phyloP scores from a whole-genome alignment of 108 stramenopile genomes.

The Epithemia pelagica region DNA sequence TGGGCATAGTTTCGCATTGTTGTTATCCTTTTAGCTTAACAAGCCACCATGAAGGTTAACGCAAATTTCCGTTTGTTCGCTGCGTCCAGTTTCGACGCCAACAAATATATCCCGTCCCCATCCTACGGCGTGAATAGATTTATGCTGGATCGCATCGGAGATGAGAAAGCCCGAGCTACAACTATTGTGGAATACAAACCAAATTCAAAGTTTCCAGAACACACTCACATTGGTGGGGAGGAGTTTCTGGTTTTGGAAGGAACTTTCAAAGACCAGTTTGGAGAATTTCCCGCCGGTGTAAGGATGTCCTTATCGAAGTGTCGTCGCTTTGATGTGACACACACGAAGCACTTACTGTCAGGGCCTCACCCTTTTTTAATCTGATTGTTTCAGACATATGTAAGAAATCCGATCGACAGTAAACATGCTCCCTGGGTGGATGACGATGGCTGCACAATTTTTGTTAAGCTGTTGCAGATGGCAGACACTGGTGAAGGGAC shows the following conservation, averaged over 20 bases:
- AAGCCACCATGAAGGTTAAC: slow-evolving; percentile 40
- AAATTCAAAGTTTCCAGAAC: slow-evolving; percentile 32
- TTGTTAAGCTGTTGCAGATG: slow-evolving; percentile 39
- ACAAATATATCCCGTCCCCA: slow-evolving; percentile 31
- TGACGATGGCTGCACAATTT: slow-evolving; percentile 38
- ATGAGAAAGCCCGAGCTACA: slow-evolving; percentile 39
- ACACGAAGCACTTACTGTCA: background rate
- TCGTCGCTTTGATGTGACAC: no score
- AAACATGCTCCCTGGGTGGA: slow-evolving; percentile 36
- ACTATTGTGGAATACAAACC: slow-evolving; percentile 41
- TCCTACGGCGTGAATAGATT: slow-evolving; percentile 39
- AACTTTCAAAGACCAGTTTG: slow-evolving; percentile 38
- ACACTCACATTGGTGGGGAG: slow-evolving; percentile 40
- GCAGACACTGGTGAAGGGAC: slow-evolving; percentile 33
- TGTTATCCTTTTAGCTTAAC: no score
- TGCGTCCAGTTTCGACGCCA: slow-evolving; percentile 24
- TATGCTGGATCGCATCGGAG: slow-evolving; percentile 37
- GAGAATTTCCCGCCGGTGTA: slow-evolving; percentile 25
- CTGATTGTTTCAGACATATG: slow-evolving; percentile 17
- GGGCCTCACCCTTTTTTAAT: background rate
- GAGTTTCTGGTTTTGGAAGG: slow-evolving; percentile 40
- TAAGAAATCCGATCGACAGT: slow-evolving; percentile 33
- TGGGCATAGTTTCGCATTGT: no score
- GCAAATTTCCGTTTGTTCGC: slow-evolving; percentile 29
- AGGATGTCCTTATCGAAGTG: no score